Conservation (phyloP, 768 basidiomycete genomes). For the Mycena amicta region DNA sequence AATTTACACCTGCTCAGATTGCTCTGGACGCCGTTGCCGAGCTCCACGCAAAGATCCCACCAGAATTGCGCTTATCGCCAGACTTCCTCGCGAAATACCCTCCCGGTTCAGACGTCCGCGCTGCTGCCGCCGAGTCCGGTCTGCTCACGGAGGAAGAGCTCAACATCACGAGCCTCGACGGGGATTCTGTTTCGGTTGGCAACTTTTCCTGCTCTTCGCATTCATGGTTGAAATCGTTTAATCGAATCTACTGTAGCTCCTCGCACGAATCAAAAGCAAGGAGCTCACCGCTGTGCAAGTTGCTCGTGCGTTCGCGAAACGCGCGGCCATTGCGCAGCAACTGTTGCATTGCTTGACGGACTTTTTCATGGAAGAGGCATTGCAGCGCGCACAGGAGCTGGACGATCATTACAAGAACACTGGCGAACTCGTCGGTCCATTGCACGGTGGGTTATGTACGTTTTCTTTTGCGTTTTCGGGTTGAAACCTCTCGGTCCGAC, state of each 20-base stretch:
- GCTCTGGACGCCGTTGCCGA: conserved; percentile 18
- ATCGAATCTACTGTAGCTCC: conserved; percentile 9
- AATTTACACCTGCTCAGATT: not conserved
- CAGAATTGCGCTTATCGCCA: conserved; percentile 7
- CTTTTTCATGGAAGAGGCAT: conserved; percentile 47
- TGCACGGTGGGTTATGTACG: conserved; percentile 36
- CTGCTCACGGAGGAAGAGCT: conserved; percentile 34
- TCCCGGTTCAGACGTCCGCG: conserved; percentile 32
- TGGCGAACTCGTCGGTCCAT: conserved; percentile 43
- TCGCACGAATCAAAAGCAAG: conserved; percentile 29
- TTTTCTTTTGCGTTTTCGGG: not conserved
- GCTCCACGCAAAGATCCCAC: conserved; percentile 20
- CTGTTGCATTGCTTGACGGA: conserved; percentile 43
- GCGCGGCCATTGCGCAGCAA: conserved; percentile 56
- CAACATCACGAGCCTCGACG: conserved; percentile 32
- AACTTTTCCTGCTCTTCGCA: not conserved
- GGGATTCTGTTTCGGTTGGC: conserved; percentile 38
- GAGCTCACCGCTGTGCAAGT: conserved; percentile 41
- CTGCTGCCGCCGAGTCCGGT: conserved; percentile 34
- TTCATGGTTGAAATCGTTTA: not conserved
- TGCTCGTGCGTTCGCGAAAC: conserved; percentile 46
- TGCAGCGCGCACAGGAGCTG: conserved; percentile 41
- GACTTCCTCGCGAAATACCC: conserved; percentile 20
- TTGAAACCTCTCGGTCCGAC: not conserved
- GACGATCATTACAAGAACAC: conserved; percentile 41